Evolutionary conservation across 176 grass and related monocot genomes (phyloP).

Genomic region (Avena insularis): DNA sequence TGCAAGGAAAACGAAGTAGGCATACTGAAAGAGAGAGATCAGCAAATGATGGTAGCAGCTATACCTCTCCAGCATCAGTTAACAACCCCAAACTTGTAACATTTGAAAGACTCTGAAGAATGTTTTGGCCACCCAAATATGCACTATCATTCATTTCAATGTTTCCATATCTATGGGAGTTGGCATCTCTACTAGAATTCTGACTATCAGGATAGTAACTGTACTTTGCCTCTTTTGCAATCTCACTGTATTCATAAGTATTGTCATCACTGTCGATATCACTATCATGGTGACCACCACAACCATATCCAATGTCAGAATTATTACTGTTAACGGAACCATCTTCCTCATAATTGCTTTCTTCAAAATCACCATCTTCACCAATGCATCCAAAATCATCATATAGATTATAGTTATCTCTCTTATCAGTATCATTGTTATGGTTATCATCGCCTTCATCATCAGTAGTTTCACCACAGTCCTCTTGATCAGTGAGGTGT

Average conservation of each 20-base stretch:
- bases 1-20: not conserved
- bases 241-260: conserved; percentile 25
- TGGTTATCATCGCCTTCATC: not conserved
- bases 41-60: not conserved
- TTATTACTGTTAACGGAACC: not conserved
- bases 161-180: not conserved
- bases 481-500: not conserved
- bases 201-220: not conserved
- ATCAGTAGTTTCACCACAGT: not conserved
- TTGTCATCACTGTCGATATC: not conserved
- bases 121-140: not conserved
- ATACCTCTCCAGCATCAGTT: conserved; percentile 26
- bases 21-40: not conserved
- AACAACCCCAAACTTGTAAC: conserved; percentile 18
- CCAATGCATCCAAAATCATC: not conserved
- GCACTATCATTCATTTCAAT: not conserved
- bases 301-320: not conserved
- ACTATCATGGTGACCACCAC: not conserved
- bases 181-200: not conserved
- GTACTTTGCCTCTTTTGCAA: not conserved
- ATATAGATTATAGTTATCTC: not conserved
- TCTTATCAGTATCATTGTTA: not conserved
- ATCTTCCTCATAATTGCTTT: not conserved
- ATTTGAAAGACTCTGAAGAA: not conserved
- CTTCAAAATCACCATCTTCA: not conserved